These are phyloP conservation scores for Ustilago vetiveriae DNA, from an alignment of 1,284 basidiomycete species.

Conservation along the genomic window DNA sequence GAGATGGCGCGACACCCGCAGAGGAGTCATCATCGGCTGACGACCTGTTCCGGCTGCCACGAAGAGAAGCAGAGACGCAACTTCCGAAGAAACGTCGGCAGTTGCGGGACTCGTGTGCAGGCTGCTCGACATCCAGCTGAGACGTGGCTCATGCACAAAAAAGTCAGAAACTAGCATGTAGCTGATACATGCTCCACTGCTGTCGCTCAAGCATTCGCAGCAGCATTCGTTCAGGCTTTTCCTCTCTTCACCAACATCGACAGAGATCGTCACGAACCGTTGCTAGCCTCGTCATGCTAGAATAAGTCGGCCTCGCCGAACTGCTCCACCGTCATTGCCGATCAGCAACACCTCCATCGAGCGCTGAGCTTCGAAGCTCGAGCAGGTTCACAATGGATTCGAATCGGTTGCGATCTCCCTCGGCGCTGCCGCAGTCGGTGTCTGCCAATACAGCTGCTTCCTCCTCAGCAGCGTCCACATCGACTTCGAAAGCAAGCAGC, in stretches of 20 bases:
- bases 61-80: too few species aligned
- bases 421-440: constrained; percentile 14
- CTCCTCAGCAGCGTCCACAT: constrained; percentile 8
- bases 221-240: not conserved
- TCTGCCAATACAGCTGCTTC: constrained; percentile 13
- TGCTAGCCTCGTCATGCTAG: not conserved
- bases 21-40: not conserved
- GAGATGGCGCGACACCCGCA: not conserved
- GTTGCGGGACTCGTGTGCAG: not conserved
- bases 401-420: constrained; percentile 30
- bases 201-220: too few species aligned
- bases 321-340: too few species aligned
- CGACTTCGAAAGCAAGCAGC: constrained; percentile 32
- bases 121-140: not conserved
- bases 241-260: not conserved
- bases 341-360: too few species aligned
- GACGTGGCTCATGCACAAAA: not conserved
- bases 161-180: not conserved
- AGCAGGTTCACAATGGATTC: constrained; percentile 36
- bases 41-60: too few species aligned
- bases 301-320: not conserved
- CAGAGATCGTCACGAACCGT: too few species aligned
- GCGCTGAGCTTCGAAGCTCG: too few species aligned
- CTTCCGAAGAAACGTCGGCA: not conserved
- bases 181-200: too few species aligned